Conservation (phyloP, 2,329 filamentous ascomycete genomes). For the Pseudogymnoascus sp. region DNA sequence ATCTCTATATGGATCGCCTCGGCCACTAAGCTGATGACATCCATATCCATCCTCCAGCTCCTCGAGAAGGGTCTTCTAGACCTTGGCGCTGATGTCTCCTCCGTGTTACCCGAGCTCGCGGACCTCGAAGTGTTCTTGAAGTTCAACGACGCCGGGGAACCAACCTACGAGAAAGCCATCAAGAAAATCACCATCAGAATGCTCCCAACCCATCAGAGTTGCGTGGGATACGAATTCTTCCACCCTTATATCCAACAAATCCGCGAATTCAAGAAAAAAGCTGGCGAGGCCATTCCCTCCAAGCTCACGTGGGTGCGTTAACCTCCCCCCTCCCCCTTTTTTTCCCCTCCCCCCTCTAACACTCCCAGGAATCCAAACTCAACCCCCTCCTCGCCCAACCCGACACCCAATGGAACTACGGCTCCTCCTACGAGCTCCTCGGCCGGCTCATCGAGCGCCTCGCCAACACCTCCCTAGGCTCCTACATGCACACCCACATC, state of each 20-base stretch:
- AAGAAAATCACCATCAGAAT: neutral
- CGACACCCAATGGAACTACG: neutral
- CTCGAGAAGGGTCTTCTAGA: neutral
- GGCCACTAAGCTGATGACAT: neutral
- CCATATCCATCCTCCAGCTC: neutral
- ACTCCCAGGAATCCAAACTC: neutral
- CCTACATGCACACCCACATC: constrained; percentile 5
- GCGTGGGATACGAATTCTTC: neutral
- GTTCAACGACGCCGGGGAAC: neutral
- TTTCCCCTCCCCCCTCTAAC: neutral
- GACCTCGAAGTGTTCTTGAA: neutral
- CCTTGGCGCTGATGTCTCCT: neutral
- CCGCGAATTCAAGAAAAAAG: neutral
- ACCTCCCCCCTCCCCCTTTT: neutral
- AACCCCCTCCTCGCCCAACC: neutral
- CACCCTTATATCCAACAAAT: neutral
- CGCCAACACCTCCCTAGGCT: constrained; percentile 3
- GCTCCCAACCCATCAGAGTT: neutral
- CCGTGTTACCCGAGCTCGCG: neutral
- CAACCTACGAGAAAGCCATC: neutral
- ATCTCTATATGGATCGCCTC: neutral
- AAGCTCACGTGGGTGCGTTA: neutral
- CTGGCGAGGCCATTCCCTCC: neutral
- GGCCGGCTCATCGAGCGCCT: neutral
- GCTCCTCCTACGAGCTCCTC: neutral